Conservation (phyloP, 495 filamentous ascomycete genomes). For the Massariosphaeria phaeospora region DNA sequence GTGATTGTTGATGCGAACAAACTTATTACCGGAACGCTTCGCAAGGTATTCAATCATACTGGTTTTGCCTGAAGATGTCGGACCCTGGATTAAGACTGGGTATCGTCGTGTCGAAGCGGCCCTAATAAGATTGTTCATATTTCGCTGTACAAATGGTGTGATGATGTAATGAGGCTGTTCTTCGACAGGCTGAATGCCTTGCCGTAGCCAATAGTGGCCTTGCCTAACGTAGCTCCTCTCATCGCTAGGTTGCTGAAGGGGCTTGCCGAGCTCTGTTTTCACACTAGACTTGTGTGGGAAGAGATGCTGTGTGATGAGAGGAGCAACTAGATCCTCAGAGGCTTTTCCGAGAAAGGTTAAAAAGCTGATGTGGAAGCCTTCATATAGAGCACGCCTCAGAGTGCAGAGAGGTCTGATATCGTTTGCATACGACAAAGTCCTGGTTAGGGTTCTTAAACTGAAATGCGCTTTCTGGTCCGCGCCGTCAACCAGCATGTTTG, state of each 20-base stretch:
- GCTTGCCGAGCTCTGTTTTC: slow-evolving; percentile 63
- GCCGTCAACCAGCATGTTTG: slow-evolving; percentile 84
- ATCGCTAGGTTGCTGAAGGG: slow-evolving; percentile 68
- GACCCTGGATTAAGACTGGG: slow-evolving; percentile 93
- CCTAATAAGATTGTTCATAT: slow-evolving; percentile 86
- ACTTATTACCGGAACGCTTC: slow-evolving; percentile 90
- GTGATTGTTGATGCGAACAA: slow-evolving; percentile 98
- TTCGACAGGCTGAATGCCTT: slow-evolving; percentile 60
- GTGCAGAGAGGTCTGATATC: slow-evolving; percentile 82
- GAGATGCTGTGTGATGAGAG: slow-evolving; percentile 76
- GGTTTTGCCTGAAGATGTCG: slow-evolving; percentile 94
- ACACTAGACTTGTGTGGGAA: slow-evolving; percentile 62
- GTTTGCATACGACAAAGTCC: slow-evolving; percentile 77
- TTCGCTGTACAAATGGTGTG: slow-evolving; percentile 89
- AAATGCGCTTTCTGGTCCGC: slow-evolving; percentile 92
- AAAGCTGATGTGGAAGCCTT: slow-evolving; percentile 99
- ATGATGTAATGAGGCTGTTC: slow-evolving; percentile 89
- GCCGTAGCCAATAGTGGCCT: slow-evolving; percentile 86
- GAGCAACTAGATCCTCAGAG: slow-evolving; percentile 70
- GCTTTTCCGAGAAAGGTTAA: slow-evolving; percentile 73
- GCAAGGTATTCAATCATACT: slow-evolving; percentile 99
- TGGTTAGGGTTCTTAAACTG: slow-evolving; percentile 89
- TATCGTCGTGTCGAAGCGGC: slow-evolving; percentile 87
- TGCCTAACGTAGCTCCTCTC: slow-evolving; percentile 78
- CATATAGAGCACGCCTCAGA: slow-evolving; percentile 79